Conservation (phyloP, 257 asterid genomes). For the Penstemon davidsonii region DNA sequence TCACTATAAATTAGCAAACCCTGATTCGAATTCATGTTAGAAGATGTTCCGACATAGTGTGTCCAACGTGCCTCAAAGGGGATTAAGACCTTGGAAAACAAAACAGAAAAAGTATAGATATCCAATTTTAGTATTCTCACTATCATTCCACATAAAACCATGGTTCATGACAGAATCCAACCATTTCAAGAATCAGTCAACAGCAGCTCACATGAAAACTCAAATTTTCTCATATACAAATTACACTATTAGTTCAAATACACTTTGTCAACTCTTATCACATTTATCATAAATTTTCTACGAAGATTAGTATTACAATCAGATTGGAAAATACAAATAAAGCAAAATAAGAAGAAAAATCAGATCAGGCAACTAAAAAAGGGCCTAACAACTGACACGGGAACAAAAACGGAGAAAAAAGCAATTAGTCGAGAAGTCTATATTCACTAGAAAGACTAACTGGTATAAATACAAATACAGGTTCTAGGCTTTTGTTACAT, state of each 20-base stretch:
- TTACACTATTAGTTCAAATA: constrained; percentile 24
- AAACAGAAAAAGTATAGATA: too few relatives aligned
- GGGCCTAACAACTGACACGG: constrained; percentile 49
- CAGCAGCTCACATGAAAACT: constrained; percentile 14
- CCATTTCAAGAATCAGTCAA: neutral
- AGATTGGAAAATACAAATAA: constrained; percentile 23
- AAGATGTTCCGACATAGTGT: too few relatives aligned
- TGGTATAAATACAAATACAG: constrained; percentile 34
- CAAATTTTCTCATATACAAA: constrained; percentile 27
- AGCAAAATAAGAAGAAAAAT: constrained; percentile 18
- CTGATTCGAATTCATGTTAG: too few relatives aligned
- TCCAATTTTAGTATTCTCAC: too few relatives aligned
- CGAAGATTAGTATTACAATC: constrained; percentile 27
- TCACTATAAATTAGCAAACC: too few relatives aligned
- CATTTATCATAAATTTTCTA: constrained; percentile 21
- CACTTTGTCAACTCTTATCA: constrained; percentile 25
- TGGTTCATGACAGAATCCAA: neutral
- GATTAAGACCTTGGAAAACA: too few relatives aligned
- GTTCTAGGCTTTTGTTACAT: constrained; percentile 29
- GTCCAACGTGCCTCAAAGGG: too few relatives aligned
- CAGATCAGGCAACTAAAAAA: constrained; percentile 51
- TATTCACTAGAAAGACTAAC: constrained; percentile 31
- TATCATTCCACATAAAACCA: too few relatives aligned
- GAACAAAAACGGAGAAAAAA: constrained; percentile 6
- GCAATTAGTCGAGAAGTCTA: constrained; percentile 13